phyloP scores from a whole-genome alignment of 2,329 filamentous ascomycete genomes.

The Talaromyces amestolkiae region DNA sequence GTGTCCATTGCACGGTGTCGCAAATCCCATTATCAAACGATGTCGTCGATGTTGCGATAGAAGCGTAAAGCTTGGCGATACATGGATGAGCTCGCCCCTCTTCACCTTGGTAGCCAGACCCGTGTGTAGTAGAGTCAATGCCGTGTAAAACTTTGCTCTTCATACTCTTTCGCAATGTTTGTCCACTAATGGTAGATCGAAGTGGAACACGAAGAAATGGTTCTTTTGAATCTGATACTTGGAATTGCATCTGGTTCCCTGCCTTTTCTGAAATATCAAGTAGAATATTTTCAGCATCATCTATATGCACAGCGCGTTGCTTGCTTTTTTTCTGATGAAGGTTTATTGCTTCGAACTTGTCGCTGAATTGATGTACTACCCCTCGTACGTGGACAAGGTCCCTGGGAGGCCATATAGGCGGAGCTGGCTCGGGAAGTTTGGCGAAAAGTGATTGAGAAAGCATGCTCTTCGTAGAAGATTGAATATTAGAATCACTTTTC shows the following conservation, averaged over 20 bases:
- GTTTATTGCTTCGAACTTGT: neutral
- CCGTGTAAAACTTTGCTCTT: conserved; percentile 30
- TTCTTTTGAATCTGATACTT: conserved; percentile 4
- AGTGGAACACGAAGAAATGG: conserved; percentile 29
- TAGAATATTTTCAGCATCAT: conserved; percentile 36
- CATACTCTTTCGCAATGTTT: conserved; percentile 30
- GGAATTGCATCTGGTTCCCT: conserved; percentile 1
- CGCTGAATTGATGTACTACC: neutral
- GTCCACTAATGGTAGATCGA: conserved; percentile 32
- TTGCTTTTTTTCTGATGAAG: conserved; percentile 41
- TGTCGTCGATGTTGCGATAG: conserved; percentile 63
- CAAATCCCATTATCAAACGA: conserved; percentile 78
- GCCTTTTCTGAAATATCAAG: conserved; percentile 19
- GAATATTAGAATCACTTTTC: neutral
- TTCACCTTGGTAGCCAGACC: conserved; percentile 12
- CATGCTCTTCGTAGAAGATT: neutral
- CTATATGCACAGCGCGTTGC: conserved; percentile 31
- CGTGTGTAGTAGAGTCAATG: conserved; percentile 11
- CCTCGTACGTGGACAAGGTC: conserved; percentile 53
- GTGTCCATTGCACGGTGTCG: conserved; percentile 70
- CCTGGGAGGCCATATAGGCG: conserved; percentile 41
- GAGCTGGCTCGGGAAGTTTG: conserved; percentile 33
- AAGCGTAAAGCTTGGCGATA: conserved; percentile 58
- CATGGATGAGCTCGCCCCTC: conserved; percentile 52
- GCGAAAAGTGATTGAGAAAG: conserved; percentile 24